Evolutionary conservation across 2,329 filamentous ascomycete species (phyloP).

Genomic region (Fusarium temperatum): DNA sequence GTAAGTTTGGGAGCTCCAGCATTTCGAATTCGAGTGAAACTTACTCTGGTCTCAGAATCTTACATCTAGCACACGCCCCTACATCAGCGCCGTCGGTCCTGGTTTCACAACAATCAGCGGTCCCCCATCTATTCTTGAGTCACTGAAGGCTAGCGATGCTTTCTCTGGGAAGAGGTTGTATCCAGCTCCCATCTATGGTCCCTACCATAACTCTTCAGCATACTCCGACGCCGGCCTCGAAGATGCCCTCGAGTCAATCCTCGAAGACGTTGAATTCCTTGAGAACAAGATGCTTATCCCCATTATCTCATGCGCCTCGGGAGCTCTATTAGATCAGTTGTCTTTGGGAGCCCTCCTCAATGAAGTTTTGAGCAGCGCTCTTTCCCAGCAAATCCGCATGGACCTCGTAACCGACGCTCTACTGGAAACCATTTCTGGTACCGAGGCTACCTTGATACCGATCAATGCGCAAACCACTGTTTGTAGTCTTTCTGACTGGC

Average conservation of each 20-base stretch:
- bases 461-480: background rate
- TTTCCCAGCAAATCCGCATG: background rate
- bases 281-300: background rate
- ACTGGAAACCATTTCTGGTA: background rate
- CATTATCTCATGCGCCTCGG: background rate
- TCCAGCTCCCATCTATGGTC: background rate
- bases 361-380: background rate
- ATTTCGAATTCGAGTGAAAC: fast-evolving
- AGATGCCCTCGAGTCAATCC: background rate
- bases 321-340: background rate
- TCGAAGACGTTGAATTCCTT: background rate
- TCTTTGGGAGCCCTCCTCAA: background rate
- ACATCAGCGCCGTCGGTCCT: background rate
- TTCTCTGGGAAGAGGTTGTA: background rate
- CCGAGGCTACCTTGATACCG: background rate
- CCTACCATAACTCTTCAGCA: background rate
- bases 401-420: background rate
- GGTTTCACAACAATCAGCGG: background rate
- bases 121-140: background rate
- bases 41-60: background rate
- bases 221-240: background rate
- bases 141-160: background rate
- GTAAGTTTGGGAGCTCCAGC: fast-evolving
- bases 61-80: background rate
- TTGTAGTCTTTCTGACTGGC: background rate